Evolutionary conservation across 192 early-diverging fungal species (phyloP), one percentile per base, ranked within the genome.

Genomic region (Podochytrium sp.): DNA sequence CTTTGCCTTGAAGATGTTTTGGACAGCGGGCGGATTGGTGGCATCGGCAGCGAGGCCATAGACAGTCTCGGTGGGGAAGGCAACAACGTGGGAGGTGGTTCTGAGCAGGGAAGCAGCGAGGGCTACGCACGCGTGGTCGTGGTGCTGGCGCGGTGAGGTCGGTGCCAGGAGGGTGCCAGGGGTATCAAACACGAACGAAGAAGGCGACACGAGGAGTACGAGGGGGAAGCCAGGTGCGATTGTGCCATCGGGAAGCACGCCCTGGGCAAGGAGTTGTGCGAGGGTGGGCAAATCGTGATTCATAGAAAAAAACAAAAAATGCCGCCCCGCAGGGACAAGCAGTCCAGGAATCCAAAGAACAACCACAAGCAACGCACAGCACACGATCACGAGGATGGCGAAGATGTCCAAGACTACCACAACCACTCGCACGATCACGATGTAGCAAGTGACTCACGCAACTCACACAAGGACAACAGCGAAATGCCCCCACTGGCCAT

Each of bases 11-110:
- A 89, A 99, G 61, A 99, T 96, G 43, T 86, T 79, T 32, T 75
- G 51, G 20, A 97, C 93, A 16, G 94, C 92, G 1, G 38, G 30
- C 3, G 84, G 59, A 23, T 81, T 74, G 3, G 95, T 82, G 3
- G 96, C 96, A 64, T 97, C 95, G 61, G 94, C 92, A 6, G 92
- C 98, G 32, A 99, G 83, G 0, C 98, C 98, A 76, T 99, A 99
- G 18, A 99, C 98, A 3, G 98, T 99, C 73, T 99, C 98, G 3
- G 98, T 98, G 2, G 98, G 96, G 39, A 99, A 93, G 2, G 91
- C 95, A 20, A 99, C 89, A 33, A 88, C 86, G 14, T 27, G 39
- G 5, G 18, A n/a, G 0, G 64, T 67, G 4, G 16, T 12, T 35
- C 30, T 23, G 29, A 71, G 5, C 55, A 71, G 7, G 4, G 16